Conservation (phyloP, 2,329 filamentous ascomycete species). For the Westerdykella aurantiaca region DNA sequence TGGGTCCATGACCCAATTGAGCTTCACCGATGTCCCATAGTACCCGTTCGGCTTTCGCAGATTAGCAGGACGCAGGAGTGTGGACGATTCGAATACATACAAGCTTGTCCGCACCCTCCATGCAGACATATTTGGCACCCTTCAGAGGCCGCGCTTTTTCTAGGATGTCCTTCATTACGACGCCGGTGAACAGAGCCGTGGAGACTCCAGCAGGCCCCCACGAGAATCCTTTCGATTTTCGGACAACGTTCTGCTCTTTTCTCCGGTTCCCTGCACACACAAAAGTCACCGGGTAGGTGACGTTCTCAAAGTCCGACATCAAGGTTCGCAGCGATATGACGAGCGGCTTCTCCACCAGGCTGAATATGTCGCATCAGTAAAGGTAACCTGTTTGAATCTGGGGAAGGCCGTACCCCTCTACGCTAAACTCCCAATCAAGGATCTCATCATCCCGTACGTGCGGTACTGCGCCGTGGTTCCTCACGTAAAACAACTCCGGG, state of each 20-base stretch:
- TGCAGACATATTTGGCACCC: slow-evolving; percentile 75
- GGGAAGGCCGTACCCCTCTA: slow-evolving; percentile 57
- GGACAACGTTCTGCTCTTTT: slow-evolving; percentile 87
- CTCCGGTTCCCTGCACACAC: slow-evolving; percentile 88
- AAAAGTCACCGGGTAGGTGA: slow-evolving; percentile 80
- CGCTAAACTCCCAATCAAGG: slow-evolving; percentile 71
- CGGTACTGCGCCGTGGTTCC: slow-evolving; percentile 83
- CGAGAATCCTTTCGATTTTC: slow-evolving; percentile 89
- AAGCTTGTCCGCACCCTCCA: slow-evolving; percentile 82
- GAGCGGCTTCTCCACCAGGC: slow-evolving; percentile 71
- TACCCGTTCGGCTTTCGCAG: slow-evolving; percentile 65
- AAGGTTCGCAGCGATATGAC: slow-evolving; percentile 67
- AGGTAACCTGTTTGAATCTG: neutral
- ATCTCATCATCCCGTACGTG: slow-evolving; percentile 66
- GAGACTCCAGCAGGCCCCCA: slow-evolving; percentile 87
- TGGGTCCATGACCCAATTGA: slow-evolving; percentile 81
- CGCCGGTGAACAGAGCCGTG: slow-evolving; percentile 82
- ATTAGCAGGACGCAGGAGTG: slow-evolving; percentile 7
- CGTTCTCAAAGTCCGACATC: slow-evolving; percentile 67
- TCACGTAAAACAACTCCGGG: slow-evolving; percentile 82
- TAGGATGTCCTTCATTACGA: slow-evolving; percentile 67
- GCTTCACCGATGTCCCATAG: slow-evolving; percentile 81
- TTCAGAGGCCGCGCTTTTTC: slow-evolving; percentile 60
- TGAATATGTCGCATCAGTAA: slow-evolving; percentile 18
- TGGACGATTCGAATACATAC: slow-evolving; percentile 28